Conservation (phyloP, 352 stramenopile genomes). For the Pythium pectinolyticum region DNA sequence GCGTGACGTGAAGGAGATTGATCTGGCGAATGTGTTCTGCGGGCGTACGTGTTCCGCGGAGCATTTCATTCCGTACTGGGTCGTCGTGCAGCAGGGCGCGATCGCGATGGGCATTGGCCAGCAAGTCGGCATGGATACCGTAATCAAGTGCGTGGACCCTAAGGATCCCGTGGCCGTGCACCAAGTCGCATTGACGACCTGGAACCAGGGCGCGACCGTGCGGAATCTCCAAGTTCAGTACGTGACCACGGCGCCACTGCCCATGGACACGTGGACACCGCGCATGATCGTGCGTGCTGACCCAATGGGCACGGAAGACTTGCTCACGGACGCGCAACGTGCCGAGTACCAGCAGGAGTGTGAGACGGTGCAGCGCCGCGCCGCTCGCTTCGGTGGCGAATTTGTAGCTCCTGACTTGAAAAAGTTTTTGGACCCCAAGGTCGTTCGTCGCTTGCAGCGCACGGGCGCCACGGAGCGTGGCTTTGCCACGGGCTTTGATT, state of each 20-base stretch:
- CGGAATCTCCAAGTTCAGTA: conserved; percentile 45
- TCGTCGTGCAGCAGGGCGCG: conserved; percentile 44
- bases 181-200: conserved; percentile 63
- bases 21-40: conserved; percentile 61
- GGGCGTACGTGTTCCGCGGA: conserved; percentile 62
- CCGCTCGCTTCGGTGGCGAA: conserved; percentile 61
- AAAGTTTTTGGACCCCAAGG: conserved; percentile 79
- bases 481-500: conserved; percentile 73
- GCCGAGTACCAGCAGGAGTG: conserved; percentile 50
- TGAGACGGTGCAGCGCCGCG: conserved; percentile 44
- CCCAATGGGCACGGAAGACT: conserved; percentile 49
- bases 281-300: conserved; percentile 63
- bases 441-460: conserved; percentile 73
- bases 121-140: conserved; percentile 53
- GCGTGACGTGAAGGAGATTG: conserved; percentile 38
- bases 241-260: conserved; percentile 35
- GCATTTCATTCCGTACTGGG: conserved; percentile 74
- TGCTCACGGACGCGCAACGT: conserved; percentile 58
- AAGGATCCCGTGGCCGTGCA: conserved; percentile 38
- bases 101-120: conserved; percentile 54
- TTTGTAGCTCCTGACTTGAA: conserved; percentile 67
- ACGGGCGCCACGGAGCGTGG: conserved; percentile 57
- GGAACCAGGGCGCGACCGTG: conserved; percentile 54
- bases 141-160: conserved; percentile 49
- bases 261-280: conserved; percentile 43